Base-by-base conservation (phyloP, 169 alveolate genomes). In the Pseudocohnilembus persalinus region DNA sequence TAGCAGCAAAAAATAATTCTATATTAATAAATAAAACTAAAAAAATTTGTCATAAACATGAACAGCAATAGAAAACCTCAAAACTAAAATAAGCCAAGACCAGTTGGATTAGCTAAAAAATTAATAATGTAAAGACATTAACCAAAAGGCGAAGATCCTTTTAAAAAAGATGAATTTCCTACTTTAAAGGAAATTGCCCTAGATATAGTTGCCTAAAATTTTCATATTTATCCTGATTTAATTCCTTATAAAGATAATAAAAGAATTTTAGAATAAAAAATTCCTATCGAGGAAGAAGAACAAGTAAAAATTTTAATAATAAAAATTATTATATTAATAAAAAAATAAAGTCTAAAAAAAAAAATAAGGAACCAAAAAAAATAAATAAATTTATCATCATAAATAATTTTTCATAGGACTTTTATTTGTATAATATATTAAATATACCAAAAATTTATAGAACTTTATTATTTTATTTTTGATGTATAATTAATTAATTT, bases 91-190 rank as follows among this genome's bases (percentile, higher is more conserved):
- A n/a, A n/a, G n/a, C n/a, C n/a, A n/a, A 49, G 68, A 49, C 68
- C 68, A 20, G 20, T 4, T 11, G 68, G 20, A 49, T 49, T 49
- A 11, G 68, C 68, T 11, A 49, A 49, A 49, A 49, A 49, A 49
- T 49, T 49, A 49, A 49, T 49, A 20, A 49, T 49, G 68, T 20
- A 49, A 4, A 49, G 20, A 49, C 20, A 11, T 49, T 20, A 49
- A 11, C 68, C 68, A 49, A 49, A 49, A 49, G 68, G 68, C 20
- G 20, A 11, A 15, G 81, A 86, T 34, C 85, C 85, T 4, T 80
- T 82, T 29, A 77, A 76, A 29, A 86, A 86, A 29, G 78, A 80
- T 63, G 90, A 86, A 75, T 86, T 86, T 32, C 90, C 90, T 20
- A 77, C 83, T 29, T 81, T 86, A 72, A 73, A 64, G 29, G 78